Conservation (phyloP, 768 basidiomycete genomes). For the Albatrellus ellisii region DNA sequence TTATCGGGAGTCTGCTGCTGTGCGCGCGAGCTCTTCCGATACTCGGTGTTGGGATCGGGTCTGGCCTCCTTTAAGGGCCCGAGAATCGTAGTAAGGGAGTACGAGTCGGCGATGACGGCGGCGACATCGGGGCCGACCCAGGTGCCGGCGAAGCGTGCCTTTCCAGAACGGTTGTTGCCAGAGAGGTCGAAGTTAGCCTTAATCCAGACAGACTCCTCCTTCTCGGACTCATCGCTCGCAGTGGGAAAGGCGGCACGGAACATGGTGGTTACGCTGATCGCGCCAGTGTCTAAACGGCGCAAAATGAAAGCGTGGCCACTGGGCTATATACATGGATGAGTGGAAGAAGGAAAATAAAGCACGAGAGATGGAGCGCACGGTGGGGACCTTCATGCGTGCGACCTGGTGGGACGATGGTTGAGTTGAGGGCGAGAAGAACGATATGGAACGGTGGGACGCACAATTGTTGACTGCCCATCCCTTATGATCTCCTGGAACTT, state of each 20-base stretch:
- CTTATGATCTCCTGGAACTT: slow-evolving; percentile 89
- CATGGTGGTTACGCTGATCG: slow-evolving; percentile 90
- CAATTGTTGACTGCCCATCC: slow-evolving; percentile 79
- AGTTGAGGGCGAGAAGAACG: slow-evolving; percentile 3
- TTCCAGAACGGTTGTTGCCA: slow-evolving; percentile 49
- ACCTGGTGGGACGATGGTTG: slow-evolving; percentile 37
- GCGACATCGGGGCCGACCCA: slow-evolving; percentile 70
- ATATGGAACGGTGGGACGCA: slow-evolving; percentile 22
- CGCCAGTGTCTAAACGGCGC: slow-evolving; percentile 85
- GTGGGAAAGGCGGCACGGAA: slow-evolving; percentile 89
- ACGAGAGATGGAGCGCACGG: slow-evolving; percentile 23
- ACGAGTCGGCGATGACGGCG: slow-evolving; percentile 50
- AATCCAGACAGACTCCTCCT: slow-evolving; percentile 71
- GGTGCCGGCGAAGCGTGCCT: slow-evolving; percentile 76
- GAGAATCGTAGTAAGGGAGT: slow-evolving; percentile 49
- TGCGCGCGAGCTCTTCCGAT: slow-evolving; percentile 54
- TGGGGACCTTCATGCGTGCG: slow-evolving; percentile 82
- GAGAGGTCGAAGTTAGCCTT: slow-evolving; percentile 63
- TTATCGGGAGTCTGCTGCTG: slow-evolving; percentile 18
- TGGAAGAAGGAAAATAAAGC: slow-evolving; percentile 12
- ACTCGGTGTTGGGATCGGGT: slow-evolving; percentile 68
- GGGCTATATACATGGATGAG: slow-evolving; percentile 30
- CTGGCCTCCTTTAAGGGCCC: slow-evolving; percentile 51
- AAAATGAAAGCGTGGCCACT: slow-evolving; percentile 87
- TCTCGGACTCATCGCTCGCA: slow-evolving; percentile 66